Percentiles rank a stretch among this genome's conserved stretches.
Evolutionary conservation across 208 protist genomes (phyloP).

Genomic region (Leishmania martiniquensis): DNA sequence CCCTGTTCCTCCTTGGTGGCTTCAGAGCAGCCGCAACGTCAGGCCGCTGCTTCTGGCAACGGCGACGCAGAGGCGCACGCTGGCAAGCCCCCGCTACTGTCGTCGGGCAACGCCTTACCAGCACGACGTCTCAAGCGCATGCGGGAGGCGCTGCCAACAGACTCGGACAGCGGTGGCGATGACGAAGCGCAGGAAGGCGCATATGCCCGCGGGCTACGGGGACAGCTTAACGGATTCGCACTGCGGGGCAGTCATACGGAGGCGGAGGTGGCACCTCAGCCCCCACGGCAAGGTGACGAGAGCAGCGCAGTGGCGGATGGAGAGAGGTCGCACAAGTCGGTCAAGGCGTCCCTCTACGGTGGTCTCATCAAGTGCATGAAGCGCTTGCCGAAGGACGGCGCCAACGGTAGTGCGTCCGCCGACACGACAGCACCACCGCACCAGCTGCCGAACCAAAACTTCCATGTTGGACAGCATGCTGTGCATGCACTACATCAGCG

Average conservation of each 20-base stretch:
- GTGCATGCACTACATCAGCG: conserved; percentile 44
- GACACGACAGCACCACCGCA: background rate
- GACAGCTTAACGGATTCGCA: background rate
- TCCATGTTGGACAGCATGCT: conserved; percentile 43
- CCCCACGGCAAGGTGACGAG: background rate
- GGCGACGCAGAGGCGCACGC: conserved; percentile 5
- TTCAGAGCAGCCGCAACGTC: background rate
- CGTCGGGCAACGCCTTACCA: background rate
- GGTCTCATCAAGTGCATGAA: conserved; percentile 62
- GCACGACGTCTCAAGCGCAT: conserved; percentile 22
- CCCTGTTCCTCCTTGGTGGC: no score
- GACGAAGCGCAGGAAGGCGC: conserved; percentile 14
- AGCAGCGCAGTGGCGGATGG: background rate
- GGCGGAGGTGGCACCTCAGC: background rate
- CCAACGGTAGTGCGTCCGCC: background rate
- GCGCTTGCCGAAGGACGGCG: conserved; percentile 8
- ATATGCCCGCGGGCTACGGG: conserved; percentile 9
- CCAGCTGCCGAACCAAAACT: background rate
- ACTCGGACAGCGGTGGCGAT: conserved; percentile 30
- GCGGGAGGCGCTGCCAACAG: conserved; percentile 31
- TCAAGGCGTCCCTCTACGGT: conserved; percentile 39
- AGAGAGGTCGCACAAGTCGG: background rate
- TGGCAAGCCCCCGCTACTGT: background rate
- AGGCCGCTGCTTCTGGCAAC: background rate
- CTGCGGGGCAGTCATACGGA: background rate